phyloP scores from a whole-genome alignment of 2,329 filamentous ascomycete genomes.

The Herpotrichia juniperi region DNA sequence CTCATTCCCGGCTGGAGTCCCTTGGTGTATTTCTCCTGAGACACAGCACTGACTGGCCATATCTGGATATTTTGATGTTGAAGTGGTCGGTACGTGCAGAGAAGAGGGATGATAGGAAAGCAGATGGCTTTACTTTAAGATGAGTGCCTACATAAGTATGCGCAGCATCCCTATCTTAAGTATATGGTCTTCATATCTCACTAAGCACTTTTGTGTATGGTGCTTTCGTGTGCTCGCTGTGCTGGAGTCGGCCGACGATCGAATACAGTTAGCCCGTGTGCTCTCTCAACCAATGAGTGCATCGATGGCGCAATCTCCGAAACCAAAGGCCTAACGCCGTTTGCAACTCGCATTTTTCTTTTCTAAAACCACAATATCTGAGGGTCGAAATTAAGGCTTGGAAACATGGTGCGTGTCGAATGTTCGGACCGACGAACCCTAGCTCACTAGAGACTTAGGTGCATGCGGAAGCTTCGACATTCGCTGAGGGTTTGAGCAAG shows the following conservation, averaged over 20 bases:
- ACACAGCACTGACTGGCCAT: constrained; percentile 41
- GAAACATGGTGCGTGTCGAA: not conserved
- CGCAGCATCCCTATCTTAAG: not conserved
- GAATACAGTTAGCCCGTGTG: not conserved
- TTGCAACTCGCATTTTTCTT: not conserved
- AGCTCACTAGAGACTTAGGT: constrained; percentile 46
- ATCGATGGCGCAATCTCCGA: constrained; percentile 9
- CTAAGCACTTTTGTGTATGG: not conserved
- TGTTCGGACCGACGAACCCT: not conserved
- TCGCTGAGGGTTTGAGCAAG: constrained; percentile 70
- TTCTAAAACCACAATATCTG: not conserved
- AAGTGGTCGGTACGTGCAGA: not conserved
- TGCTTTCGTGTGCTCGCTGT: not conserved
- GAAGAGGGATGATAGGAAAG: not conserved
- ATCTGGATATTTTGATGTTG: not conserved
- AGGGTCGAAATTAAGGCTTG: not conserved
- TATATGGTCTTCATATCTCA: not conserved
- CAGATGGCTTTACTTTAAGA: not conserved
- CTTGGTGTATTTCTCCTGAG: constrained; percentile 44
- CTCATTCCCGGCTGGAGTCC: constrained; percentile 39
- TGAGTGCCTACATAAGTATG: not conserved
- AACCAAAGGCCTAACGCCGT: constrained; percentile 2
- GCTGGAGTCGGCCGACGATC: not conserved
- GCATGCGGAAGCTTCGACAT: constrained; percentile 80
- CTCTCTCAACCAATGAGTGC: constrained; percentile 9